These are phyloP conservation scores for Globisporangium paroecandrum DNA, from an alignment of 352 stramenopile genomes.

Conservation along the genomic window DNA sequence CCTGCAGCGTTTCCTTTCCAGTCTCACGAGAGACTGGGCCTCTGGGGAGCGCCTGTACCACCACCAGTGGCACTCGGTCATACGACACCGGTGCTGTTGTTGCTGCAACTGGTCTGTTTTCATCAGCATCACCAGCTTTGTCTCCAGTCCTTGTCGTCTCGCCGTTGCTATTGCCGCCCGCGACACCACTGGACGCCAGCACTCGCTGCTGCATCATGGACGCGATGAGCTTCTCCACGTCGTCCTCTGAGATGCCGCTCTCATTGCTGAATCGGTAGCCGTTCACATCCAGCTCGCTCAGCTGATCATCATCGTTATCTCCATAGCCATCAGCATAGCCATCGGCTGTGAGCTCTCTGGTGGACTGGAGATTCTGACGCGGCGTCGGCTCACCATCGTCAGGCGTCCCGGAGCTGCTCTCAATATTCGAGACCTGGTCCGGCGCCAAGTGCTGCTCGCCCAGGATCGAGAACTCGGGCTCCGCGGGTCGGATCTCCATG, in stretches of 20 bases:
- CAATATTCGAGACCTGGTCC: constrained; percentile 1
- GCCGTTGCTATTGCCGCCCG: not conserved
- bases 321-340: not conserved
- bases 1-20: not conserved
- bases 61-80: not conserved
- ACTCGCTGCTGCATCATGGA: constrained; percentile 5
- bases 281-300: constrained; percentile 15
- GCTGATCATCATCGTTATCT: not conserved
- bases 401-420: constrained; percentile 3
- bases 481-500: constrained; percentile 21
- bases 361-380: not conserved
- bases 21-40: not conserved
- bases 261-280: constrained; percentile 16
- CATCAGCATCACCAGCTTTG: not conserved
- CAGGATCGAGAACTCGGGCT: constrained; percentile 26
- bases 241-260: constrained; percentile 16
- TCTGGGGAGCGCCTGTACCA: not conserved
- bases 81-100: not conserved
- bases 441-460: constrained; percentile 6
- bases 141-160: not conserved
- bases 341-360: not conserved
- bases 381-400: not conserved
- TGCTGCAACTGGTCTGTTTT: not conserved
- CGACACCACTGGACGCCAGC: not conserved
- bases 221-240: constrained; percentile 13